Evolutionary conservation across 352 stramenopile species (phyloP).

Genomic region (Aphanomyces stellatus): DNA sequence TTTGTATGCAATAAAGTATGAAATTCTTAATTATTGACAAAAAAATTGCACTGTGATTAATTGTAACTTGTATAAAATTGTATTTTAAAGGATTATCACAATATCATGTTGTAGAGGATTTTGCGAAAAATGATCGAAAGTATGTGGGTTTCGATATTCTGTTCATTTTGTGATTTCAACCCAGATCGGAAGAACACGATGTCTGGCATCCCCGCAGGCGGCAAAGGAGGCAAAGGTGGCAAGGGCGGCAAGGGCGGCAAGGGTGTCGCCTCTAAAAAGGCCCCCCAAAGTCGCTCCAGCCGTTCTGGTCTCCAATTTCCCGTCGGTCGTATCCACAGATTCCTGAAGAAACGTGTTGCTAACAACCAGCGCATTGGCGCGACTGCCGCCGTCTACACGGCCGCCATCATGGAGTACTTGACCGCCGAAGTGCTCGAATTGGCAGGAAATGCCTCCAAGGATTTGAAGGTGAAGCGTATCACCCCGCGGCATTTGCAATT

Average conservation of each 20-base stretch:
- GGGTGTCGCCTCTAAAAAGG: constrained; percentile 98
- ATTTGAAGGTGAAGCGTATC: constrained; percentile 97
- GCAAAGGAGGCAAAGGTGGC: constrained; percentile 86
- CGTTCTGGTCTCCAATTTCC: constrained; percentile 99
- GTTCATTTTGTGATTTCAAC: constrained; percentile 3
- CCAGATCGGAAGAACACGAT: not conserved
- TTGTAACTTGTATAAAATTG: too few relatives aligned
- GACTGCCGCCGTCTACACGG: constrained; percentile 99
- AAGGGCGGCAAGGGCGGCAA: constrained; percentile 99
- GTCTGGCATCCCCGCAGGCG: constrained; percentile 6
- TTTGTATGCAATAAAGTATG: too few relatives aligned
- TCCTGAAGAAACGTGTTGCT: constrained; percentile 98
- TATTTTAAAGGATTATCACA: too few relatives aligned
- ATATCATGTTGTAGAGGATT: too few relatives aligned
- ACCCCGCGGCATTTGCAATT: constrained; percentile 99
- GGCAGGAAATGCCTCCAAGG: constrained; percentile 95
- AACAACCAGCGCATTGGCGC: constrained; percentile 98
- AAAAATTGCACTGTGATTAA: too few relatives aligned
- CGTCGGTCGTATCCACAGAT: constrained; percentile 99
- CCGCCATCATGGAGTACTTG: constrained; percentile 99
- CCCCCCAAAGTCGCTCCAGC: constrained; percentile 96
- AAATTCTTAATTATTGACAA: too few relatives aligned
- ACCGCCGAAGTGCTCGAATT: constrained; percentile 99
- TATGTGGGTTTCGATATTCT: not conserved
- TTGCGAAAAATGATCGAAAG: too few relatives aligned